Conservation (phyloP, 2,329 filamentous ascomycete genomes). For the Stenocarpella maydis region DNA sequence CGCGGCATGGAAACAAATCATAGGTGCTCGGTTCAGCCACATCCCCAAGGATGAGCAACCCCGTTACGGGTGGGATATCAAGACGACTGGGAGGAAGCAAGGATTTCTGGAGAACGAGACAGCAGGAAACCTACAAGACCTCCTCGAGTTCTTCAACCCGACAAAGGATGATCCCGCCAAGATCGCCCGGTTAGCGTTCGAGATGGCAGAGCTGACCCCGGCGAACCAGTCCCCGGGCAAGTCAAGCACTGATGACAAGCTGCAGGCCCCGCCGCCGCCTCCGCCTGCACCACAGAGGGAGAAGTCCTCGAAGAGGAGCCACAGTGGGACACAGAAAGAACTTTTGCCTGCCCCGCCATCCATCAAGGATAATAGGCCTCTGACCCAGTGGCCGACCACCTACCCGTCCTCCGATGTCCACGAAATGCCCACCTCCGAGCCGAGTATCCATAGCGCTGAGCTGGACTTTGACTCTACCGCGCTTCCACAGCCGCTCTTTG, state of each 20-base stretch:
- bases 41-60: conserved; percentile 60
- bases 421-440: conserved; percentile 26
- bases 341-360: conserved; percentile 17
- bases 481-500: conserved; percentile 33
- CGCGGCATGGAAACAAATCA: conserved; percentile 67
- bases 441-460: conserved; percentile 21
- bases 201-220: conserved; percentile 53
- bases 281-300: conserved; percentile 33
- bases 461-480: conserved; percentile 33
- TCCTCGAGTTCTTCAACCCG: conserved; percentile 70
- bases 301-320: conserved; percentile 31
- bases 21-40: conserved; percentile 53
- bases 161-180: conserved; percentile 63
- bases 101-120: conserved; percentile 69
- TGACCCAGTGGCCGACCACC: conserved; percentile 33
- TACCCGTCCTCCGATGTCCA: conserved; percentile 11
- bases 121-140: conserved; percentile 69
- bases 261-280: conserved; percentile 30
- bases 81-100: conserved; percentile 63
- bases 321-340: conserved; percentile 28
- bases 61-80: conserved; percentile 67
- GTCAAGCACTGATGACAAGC: conserved; percentile 29
- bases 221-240: conserved; percentile 28
- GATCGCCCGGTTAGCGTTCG: conserved; percentile 66
- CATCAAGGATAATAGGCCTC: conserved; percentile 29